A percentile compares a stretch with the other conserved stretches of the same genome.
These are phyloP conservation scores for Collariella sp. DNA, from an alignment of 495 filamentous ascomycete species.

Conservation along the genomic window DNA sequence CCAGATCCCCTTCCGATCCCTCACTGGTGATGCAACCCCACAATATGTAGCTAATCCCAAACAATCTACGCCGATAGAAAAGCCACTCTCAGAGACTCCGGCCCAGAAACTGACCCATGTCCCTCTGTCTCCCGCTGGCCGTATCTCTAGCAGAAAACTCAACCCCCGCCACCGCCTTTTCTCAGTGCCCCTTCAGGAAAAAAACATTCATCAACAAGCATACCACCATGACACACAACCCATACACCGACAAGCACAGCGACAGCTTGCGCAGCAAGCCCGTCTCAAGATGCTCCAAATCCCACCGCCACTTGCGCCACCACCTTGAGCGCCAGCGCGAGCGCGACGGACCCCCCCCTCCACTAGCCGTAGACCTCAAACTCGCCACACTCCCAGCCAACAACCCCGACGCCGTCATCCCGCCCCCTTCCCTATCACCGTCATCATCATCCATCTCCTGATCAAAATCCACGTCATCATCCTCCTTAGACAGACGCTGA, in stretches of 20 bases:
- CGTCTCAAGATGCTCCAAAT: constrained; percentile 40
- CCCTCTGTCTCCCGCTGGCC: neutral
- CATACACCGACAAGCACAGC: constrained; percentile 72
- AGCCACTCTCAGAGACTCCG: neutral
- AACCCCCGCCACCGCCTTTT: neutral
- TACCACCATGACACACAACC: constrained; percentile 76
- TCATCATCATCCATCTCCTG: constrained; percentile 41
- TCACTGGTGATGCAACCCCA: neutral
- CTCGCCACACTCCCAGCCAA: constrained; percentile 37
- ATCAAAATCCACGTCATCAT: constrained; percentile 56
- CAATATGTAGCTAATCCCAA: neutral
- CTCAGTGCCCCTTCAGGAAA: constrained; percentile 7
- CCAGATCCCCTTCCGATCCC: neutral
- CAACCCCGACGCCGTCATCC: constrained; percentile 31
- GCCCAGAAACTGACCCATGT: neutral
- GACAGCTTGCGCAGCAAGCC: constrained; percentile 62
- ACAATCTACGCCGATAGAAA: too few species aligned
- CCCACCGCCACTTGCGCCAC: constrained; percentile 38
- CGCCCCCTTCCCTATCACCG: constrained; percentile 25
- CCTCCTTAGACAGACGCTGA: constrained; percentile 77
- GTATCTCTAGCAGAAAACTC: too few species aligned
- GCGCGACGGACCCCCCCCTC: constrained; percentile 13
- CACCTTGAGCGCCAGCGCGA: constrained; percentile 22
- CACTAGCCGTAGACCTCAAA: constrained; percentile 37
- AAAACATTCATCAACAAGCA: constrained; percentile 71